These are phyloP conservation scores for Podospora tetraspora DNA, from an alignment of 495 filamentous ascomycete genomes.

Conservation along the genomic window DNA sequence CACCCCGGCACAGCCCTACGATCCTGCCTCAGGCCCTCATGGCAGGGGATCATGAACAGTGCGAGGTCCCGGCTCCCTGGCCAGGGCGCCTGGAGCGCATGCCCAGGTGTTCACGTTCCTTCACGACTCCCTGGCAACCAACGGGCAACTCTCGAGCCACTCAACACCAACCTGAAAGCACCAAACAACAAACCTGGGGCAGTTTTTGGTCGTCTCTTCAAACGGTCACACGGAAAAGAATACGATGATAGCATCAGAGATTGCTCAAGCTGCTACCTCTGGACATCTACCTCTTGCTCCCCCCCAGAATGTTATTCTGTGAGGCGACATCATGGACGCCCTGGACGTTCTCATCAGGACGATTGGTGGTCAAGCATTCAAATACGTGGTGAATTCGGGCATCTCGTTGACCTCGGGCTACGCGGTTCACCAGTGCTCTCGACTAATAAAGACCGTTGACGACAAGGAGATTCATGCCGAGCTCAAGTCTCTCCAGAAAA, in stretches of 20 bases:
- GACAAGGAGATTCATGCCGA: conserved; percentile 62
- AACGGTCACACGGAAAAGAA: not conserved
- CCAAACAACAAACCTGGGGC: not conserved
- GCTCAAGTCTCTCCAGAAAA: conserved; percentile 63
- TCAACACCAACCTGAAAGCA: not conserved
- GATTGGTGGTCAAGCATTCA: conserved; percentile 72
- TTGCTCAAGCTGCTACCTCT: not conserved
- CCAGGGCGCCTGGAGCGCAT: not conserved
- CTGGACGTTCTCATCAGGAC: conserved; percentile 51
- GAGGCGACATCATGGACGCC: conserved; percentile 61
- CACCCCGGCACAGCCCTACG: not conserved
- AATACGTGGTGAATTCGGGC: conserved; percentile 87
- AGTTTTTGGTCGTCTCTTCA: not conserved
- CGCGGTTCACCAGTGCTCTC: conserved; percentile 74
- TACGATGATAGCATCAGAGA: not conserved
- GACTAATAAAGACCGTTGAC: conserved; percentile 67
- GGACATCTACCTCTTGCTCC: not conserved
- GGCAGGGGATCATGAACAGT: not conserved
- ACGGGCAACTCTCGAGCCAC: not conserved
- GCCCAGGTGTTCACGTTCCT: not conserved
- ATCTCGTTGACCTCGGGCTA: conserved; percentile 82
- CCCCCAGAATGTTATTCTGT: conserved; percentile 14
- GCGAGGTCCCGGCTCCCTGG: not conserved
- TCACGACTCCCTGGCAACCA: not conserved
- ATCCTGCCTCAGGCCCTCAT: not conserved